Conservation (phyloP, 2,329 filamentous ascomycete genomes). For the Leptographium procerum region DNA sequence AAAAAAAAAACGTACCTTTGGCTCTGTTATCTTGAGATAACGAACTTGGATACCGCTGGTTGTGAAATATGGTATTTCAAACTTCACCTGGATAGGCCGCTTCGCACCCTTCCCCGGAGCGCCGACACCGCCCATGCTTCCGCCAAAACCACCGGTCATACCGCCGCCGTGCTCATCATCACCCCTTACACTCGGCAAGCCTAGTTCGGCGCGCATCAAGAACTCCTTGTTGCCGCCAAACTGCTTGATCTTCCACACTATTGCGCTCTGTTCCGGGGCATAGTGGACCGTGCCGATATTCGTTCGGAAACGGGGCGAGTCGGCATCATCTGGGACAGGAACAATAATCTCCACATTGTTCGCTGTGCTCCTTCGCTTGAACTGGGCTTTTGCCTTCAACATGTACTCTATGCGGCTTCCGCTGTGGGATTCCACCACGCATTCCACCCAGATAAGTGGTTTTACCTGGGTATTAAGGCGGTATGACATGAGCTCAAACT, state of each 20-base stretch:
- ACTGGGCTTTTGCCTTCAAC: constrained; percentile 95
- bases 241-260: constrained; percentile 99
- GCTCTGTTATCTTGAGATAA: constrained; percentile 98
- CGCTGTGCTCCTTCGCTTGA: constrained; percentile 92
- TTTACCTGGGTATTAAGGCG: constrained; percentile 98
- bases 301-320: constrained; percentile 89
- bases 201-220: constrained; percentile 93
- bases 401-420: constrained; percentile 97
- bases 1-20: constrained; percentile 78
- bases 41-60: constrained; percentile 97
- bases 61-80: constrained; percentile 99
- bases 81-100: constrained; percentile 96
- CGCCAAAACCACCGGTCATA: constrained; percentile 95
- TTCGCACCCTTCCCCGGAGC: constrained; percentile 71
- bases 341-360: constrained; percentile 99
- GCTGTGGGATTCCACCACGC: constrained; percentile 90
- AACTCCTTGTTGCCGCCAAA: constrained; percentile 99
- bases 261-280: constrained; percentile 90
- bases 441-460: constrained; percentile 97
- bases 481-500: constrained; percentile 99
- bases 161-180: constrained; percentile 93
- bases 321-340: constrained; percentile 92
- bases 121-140: constrained; percentile 88
- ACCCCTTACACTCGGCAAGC: constrained; percentile 83
- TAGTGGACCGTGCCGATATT: constrained; percentile 98